Conservation (phyloP, 805 yeast species). For the Hyphopichia homilentoma region DNA sequence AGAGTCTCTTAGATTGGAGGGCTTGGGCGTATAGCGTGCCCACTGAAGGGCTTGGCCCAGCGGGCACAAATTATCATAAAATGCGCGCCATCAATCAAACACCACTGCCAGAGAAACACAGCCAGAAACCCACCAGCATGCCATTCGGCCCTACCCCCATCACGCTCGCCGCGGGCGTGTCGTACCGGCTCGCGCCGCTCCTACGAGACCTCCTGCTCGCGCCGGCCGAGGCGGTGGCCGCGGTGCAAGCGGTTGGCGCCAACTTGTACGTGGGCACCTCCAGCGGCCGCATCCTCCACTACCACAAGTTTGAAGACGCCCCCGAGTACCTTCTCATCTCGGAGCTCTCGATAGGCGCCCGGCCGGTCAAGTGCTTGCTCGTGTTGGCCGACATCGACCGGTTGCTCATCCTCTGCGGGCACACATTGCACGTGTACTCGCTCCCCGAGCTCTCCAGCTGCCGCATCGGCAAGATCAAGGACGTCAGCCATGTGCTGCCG, state of each 20-base stretch:
- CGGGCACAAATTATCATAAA: too few species aligned
- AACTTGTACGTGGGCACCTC: constrained; percentile 38
- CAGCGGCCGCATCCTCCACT: constrained; percentile 34
- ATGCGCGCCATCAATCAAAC: too few species aligned
- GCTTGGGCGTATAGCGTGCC: too few species aligned
- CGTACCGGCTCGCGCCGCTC: neutral
- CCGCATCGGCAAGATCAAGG: constrained; percentile 32
- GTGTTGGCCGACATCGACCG: constrained; percentile 21
- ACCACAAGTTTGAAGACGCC: constrained; percentile 37
- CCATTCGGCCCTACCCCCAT: too few species aligned
- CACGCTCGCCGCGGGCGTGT: too few species aligned
- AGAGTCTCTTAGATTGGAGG: too few species aligned
- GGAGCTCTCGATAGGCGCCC: constrained; percentile 13
- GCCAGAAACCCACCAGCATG: too few species aligned
- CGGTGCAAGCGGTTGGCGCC: too few species aligned
- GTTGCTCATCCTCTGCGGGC: constrained; percentile 24
- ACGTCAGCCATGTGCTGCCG: constrained; percentile 30
- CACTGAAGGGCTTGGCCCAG: too few species aligned
- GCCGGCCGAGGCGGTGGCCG: neutral
- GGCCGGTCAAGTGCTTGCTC: constrained; percentile 19
- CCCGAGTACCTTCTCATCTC: constrained; percentile 28
- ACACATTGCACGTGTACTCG: constrained; percentile 20
- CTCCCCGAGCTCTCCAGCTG: constrained; percentile 38
- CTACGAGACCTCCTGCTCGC: constrained; percentile 1
- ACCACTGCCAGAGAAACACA: too few species aligned